phyloP scores from a whole-genome alignment of 768 basidiomycete genomes.

The Collybia mongolica region DNA sequence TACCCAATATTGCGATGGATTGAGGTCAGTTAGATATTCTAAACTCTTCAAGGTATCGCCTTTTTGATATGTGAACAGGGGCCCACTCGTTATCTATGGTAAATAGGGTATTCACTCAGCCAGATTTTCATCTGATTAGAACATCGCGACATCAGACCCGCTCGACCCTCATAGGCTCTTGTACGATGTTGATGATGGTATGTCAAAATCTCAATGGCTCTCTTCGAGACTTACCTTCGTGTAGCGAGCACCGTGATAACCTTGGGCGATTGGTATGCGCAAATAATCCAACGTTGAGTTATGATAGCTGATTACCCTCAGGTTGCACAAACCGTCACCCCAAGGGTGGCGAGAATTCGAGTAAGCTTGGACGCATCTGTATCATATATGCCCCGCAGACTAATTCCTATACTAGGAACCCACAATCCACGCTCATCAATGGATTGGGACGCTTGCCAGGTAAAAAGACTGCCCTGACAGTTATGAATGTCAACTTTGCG shows the following conservation, averaged over 20 bases:
- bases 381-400: too few relatives aligned
- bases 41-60: slow-evolving; percentile 15
- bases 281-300: not conserved
- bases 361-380: slow-evolving; percentile 4
- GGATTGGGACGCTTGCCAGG: slow-evolving; percentile 32
- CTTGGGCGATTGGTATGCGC: not conserved
- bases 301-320: not conserved
- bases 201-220: not conserved
- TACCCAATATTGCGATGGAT: slow-evolving; percentile 56
- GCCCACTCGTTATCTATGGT: too few relatives aligned
- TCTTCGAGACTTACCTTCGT: too few relatives aligned
- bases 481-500: slow-evolving; percentile 29
- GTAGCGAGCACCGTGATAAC: not conserved
- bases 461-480: slow-evolving; percentile 20
- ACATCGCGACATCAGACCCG: slow-evolving; percentile 18
- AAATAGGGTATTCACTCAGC: too few relatives aligned
- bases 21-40: slow-evolving; percentile 46
- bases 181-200: slow-evolving; percentile 3
- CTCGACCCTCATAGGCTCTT: not conserved
- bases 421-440: slow-evolving; percentile 25
- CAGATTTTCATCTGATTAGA: too few relatives aligned
- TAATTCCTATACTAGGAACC: too few relatives aligned
- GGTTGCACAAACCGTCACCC: not conserved
- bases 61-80: too few relatives aligned
- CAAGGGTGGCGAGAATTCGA: not conserved